phyloP scores from a whole-genome alignment of 768 basidiomycete genomes.

The Amanita exitialis region DNA sequence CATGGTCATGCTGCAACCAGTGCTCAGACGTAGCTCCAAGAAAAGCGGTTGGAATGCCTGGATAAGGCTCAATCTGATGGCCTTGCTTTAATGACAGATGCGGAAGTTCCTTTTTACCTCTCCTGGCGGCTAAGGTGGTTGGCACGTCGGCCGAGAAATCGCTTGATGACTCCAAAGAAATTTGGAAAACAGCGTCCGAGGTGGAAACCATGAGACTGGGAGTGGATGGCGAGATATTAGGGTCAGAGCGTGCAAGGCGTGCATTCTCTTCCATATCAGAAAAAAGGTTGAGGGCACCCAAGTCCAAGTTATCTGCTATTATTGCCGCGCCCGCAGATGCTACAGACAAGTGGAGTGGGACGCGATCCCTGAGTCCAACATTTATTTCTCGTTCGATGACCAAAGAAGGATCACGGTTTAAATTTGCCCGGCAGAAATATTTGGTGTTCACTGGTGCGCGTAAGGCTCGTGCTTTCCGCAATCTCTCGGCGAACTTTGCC shows the following conservation, averaged over 20 bases:
- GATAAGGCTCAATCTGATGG: not conserved
- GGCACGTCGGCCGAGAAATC: not conserved
- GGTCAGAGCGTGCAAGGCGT: not conserved
- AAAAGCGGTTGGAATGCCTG: conserved; percentile 6
- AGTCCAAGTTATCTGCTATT: not conserved
- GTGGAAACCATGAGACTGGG: conserved; percentile 7
- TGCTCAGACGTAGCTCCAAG: not conserved
- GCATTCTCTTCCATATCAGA: not conserved
- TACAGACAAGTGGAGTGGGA: not conserved
- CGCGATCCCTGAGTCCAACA: not conserved
- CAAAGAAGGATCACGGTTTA: conserved; percentile 2
- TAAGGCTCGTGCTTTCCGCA: not conserved
- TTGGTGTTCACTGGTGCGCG: not conserved
- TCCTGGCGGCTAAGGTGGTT: not conserved
- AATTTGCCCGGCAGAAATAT: not conserved
- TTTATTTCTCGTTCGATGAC: conserved; percentile 1
- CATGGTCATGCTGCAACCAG: not conserved
- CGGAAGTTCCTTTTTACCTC: conserved; percentile 1
- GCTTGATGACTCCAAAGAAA: conserved; percentile 5
- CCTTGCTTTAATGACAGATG: not conserved
- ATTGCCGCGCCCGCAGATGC: not conserved
- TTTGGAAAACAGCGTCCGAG: conserved; percentile 2
- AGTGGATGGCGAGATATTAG: not conserved
- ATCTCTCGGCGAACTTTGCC: not conserved
- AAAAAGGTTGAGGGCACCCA: not conserved